phyloP scores from a whole-genome alignment of 73 alveolate genomes.

The Stentor coeruleus region DNA sequence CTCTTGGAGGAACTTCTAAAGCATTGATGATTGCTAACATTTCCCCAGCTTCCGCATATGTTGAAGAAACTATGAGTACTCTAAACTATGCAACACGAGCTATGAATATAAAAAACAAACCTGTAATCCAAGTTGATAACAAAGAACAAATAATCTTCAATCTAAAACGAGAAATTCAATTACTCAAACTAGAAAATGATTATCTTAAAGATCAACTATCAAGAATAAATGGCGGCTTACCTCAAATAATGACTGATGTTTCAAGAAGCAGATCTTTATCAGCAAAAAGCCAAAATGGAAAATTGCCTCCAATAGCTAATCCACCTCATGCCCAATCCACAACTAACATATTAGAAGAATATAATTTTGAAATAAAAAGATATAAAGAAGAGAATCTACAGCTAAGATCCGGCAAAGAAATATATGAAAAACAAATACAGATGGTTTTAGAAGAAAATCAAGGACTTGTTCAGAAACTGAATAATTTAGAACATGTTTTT shows the following conservation, averaged over 20 bases:
- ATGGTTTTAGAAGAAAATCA: constrained; percentile 84
- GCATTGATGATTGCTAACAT: constrained; percentile 98
- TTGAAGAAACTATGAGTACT: constrained; percentile 93
- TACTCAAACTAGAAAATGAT: constrained; percentile 87
- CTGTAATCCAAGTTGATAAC: constrained; percentile 94
- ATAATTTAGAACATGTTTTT: constrained; percentile 92
- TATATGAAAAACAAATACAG: constrained; percentile 85
- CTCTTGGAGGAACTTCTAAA: constrained; percentile 97
- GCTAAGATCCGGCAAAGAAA: constrained; percentile 83
- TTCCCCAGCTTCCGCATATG: constrained; percentile 87
- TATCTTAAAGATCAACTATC: constrained; percentile 83
- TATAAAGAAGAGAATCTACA: constrained; percentile 89
- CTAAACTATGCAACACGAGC: constrained; percentile 96
- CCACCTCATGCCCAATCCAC: constrained; percentile 35
- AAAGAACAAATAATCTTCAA: constrained; percentile 86
- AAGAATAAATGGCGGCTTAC: constrained; percentile 74
- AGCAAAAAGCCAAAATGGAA: constrained; percentile 30
- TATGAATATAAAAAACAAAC: constrained; percentile 96
- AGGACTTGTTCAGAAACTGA: constrained; percentile 82
- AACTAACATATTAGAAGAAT: constrained; percentile 58
- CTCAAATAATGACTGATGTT: constrained; percentile 62
- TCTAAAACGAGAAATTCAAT: constrained; percentile 79
- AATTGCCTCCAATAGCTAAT: constrained; percentile 33
- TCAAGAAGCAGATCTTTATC: constrained; percentile 37
- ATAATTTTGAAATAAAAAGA: constrained; percentile 65